phyloP scores from a whole-genome alignment of 2,329 filamentous ascomycete species.

The Neoscytalidium dimidiatum region DNA sequence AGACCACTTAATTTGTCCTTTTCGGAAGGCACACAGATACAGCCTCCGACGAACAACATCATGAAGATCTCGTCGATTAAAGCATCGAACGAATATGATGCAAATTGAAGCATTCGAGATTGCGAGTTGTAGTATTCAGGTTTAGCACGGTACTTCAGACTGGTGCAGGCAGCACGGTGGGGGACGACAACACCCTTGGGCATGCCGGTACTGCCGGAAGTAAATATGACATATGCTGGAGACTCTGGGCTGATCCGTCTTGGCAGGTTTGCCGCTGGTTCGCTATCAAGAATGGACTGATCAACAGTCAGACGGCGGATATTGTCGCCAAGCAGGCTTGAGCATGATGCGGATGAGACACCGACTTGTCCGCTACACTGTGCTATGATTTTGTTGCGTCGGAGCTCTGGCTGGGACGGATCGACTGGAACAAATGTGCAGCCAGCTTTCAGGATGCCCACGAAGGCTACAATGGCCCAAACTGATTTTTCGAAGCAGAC shows the following conservation, averaged over 20 bases:
- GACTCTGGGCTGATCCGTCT: too few relatives aligned
- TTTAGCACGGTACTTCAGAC: conserved; percentile 4
- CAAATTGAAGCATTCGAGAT: conserved; percentile 32
- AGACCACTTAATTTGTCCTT: conserved; percentile 46
- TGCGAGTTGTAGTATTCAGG: conserved; percentile 8
- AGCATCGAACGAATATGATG: conserved; percentile 57
- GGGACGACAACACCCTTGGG: conserved; percentile 26
- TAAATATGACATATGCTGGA: conserved; percentile 66
- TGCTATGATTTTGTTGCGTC: too few relatives aligned
- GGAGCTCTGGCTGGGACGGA: conserved; percentile 24
- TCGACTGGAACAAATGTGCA: conserved; percentile 29
- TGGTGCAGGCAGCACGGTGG: conserved; percentile 29
- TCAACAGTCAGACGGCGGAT: too few relatives aligned
- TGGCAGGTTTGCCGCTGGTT: conserved; percentile 23
- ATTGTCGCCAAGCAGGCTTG: too few relatives aligned
- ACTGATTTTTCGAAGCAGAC: conserved; percentile 42
- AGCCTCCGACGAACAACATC: conserved; percentile 49
- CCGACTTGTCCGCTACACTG: too few relatives aligned
- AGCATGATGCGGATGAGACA: too few relatives aligned
- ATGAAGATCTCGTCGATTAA: conserved; percentile 41
- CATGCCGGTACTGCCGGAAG: conserved; percentile 16
- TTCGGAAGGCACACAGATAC: conserved; percentile 58
- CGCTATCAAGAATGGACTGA: conserved; percentile 31
- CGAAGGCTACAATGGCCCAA: conserved; percentile 39
- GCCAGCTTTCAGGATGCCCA: conserved; percentile 40